These are phyloP conservation scores for Phialophora chinensis DNA, from an alignment of 2,329 filamentous ascomycete species.

Conservation along the genomic window DNA sequence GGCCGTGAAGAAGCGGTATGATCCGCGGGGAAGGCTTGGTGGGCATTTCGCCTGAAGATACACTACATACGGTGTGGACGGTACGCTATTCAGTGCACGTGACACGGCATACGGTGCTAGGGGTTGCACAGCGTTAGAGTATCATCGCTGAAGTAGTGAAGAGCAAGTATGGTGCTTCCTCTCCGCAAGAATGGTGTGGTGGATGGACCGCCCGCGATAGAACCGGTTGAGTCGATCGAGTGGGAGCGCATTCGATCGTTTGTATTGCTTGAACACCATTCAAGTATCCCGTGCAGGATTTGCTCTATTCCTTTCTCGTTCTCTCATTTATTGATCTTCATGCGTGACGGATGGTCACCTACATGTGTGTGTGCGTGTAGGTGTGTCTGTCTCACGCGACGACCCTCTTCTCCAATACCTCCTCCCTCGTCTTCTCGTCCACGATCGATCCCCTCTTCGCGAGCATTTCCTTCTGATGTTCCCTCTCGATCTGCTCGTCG, in stretches of 20 bases:
- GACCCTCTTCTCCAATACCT: conserved; percentile 23
- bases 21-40: conserved; percentile 9
- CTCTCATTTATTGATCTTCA: too few relatives aligned
- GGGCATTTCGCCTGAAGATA: conserved; percentile 1
- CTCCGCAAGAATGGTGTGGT: too few relatives aligned
- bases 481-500: conserved; percentile 28
- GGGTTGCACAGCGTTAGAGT: too few relatives aligned
- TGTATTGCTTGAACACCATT: too few relatives aligned
- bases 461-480: conserved; percentile 31
- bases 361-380: background rate
- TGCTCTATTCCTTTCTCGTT: background rate
- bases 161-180: too few relatives aligned
- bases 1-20: conserved; percentile 11
- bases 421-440: conserved; percentile 15
- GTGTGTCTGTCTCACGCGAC: background rate
- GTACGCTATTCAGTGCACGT: too few relatives aligned
- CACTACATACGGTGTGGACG: background rate
- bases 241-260: background rate
- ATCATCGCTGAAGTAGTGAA: too few relatives aligned
- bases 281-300: too few relatives aligned
- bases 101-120: too few relatives aligned
- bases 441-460: conserved; percentile 15
- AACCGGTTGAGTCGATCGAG: too few relatives aligned
- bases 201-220: too few relatives aligned
- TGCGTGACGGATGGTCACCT: background rate